phyloP scores from a whole-genome alignment of 2,329 filamentous ascomycete genomes.

The Verticillium isaacii region DNA sequence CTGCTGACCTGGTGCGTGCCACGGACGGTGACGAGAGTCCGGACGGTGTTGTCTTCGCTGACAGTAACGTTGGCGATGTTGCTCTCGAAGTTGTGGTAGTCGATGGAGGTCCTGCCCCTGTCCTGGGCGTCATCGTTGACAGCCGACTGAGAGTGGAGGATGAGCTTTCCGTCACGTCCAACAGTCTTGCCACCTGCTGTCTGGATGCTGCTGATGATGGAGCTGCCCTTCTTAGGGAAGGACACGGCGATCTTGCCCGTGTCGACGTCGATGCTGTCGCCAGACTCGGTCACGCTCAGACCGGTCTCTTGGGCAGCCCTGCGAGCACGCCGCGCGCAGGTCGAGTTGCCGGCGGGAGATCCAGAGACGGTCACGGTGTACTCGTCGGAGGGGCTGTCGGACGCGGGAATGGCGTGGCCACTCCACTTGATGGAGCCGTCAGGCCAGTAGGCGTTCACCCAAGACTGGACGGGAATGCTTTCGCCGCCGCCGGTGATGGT shows the following conservation, averaged over 20 bases:
- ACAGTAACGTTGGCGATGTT: slow-evolving; percentile 46
- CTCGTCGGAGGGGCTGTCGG: slow-evolving; percentile 29
- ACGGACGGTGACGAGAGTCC: slow-evolving; percentile 40
- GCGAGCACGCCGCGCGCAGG: not conserved
- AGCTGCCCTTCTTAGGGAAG: slow-evolving; percentile 37
- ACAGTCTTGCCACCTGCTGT: slow-evolving; percentile 35
- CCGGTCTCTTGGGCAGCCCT: slow-evolving; percentile 14
- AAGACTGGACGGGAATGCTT: slow-evolving; percentile 36
- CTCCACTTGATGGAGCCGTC: slow-evolving; percentile 60
- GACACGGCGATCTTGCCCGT: slow-evolving; percentile 37
- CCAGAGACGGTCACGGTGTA: slow-evolving; percentile 29
- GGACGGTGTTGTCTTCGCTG: slow-evolving; percentile 32
- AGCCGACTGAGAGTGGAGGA: slow-evolving; percentile 47
- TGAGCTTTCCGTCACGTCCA: slow-evolving; percentile 41
- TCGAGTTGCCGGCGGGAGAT: slow-evolving; percentile 25
- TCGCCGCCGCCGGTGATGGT: slow-evolving; percentile 18
- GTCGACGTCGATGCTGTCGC: slow-evolving; percentile 29
- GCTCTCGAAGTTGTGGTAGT: slow-evolving; percentile 42
- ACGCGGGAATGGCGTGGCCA: slow-evolving; percentile 47
- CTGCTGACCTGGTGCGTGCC: slow-evolving; percentile 29
- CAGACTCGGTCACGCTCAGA: slow-evolving; percentile 11
- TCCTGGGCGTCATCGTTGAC: slow-evolving; percentile 35
- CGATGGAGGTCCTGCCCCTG: slow-evolving; percentile 26
- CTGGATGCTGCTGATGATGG: slow-evolving; percentile 33
- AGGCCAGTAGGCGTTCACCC: slow-evolving; percentile 55